These are phyloP conservation scores for Moricandia arvensis DNA, from an alignment of 345 rosid species.

Conservation along the genomic window DNA sequence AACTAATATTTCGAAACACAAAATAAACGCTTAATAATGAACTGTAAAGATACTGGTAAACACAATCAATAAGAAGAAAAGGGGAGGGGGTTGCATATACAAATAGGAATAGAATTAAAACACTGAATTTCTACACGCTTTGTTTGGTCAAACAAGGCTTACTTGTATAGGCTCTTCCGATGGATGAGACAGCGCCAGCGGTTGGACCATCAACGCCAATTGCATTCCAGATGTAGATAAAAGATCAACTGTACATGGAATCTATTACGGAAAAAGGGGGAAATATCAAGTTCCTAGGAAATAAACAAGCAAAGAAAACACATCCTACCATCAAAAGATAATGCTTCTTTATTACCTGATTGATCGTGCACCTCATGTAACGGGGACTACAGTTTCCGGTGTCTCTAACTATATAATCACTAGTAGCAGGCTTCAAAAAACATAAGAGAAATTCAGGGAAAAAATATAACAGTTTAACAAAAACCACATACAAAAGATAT, in stretches of 20 bases:
- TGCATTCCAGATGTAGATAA: constrained; percentile 93
- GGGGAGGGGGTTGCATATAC: background rate
- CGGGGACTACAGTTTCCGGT: constrained; percentile 98
- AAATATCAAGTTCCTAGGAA: background rate
- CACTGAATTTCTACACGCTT: background rate
- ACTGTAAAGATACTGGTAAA: too few species aligned
- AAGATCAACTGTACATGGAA: constrained; percentile 95
- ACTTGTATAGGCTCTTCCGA: constrained; percentile 97
- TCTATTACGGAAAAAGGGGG: constrained; percentile 44
- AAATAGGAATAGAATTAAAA: background rate
- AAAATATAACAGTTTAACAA: constrained; percentile 7
- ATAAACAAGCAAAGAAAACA: constrained; percentile 4
- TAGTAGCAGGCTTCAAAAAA: constrained; percentile 77
- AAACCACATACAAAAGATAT: constrained; percentile 17
- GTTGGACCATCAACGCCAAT: constrained; percentile 86
- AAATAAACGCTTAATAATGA: too few species aligned
- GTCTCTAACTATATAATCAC: constrained; percentile 84
- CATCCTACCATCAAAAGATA: constrained; percentile 1
- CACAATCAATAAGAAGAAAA: constrained; percentile 4
- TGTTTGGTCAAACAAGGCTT: constrained; percentile 23
- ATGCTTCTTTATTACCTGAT: constrained; percentile 59
- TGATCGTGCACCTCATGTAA: constrained; percentile 94
- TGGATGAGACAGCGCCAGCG: constrained; percentile 92
- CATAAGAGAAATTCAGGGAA: constrained; percentile 11
- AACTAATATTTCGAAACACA: background rate